Conservation (phyloP, 768 basidiomycete species). For the Pleurotus tuber-regium region DNA sequence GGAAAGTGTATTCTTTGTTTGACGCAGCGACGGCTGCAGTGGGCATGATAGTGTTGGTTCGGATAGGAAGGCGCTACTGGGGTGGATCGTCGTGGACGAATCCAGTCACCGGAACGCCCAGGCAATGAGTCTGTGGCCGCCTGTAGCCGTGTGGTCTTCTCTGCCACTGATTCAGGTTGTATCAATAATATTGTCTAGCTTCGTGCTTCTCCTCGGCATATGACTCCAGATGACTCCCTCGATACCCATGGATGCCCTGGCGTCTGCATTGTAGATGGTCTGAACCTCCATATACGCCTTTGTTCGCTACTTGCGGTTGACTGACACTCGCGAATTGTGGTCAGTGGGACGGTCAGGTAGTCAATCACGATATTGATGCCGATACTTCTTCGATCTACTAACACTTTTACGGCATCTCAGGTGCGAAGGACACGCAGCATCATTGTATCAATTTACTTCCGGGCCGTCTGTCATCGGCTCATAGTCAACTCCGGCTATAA, state of each 20-base stretch:
- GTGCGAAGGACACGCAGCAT: constrained; percentile 10
- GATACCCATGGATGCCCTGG: too few relatives aligned
- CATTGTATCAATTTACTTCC: constrained; percentile 3
- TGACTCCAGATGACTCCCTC: too few relatives aligned
- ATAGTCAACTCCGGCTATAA: constrained; percentile 7
- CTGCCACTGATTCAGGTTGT: constrained; percentile 5
- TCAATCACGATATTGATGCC: neutral
- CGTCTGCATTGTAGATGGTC: too few relatives aligned
- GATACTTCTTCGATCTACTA: constrained; percentile 8
- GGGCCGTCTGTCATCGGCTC: constrained; percentile 11
- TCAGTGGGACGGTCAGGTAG: too few relatives aligned
- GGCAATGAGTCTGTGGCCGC: too few relatives aligned
- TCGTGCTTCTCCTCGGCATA: neutral
- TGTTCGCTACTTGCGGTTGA: too few relatives aligned
- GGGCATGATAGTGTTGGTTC: constrained; percentile 40
- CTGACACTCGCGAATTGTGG: too few relatives aligned
- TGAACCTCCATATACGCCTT: too few relatives aligned
- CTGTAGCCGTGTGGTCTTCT: too few relatives aligned
- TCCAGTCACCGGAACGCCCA: neutral
- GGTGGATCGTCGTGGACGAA: constrained; percentile 35
- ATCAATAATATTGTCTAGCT: neutral
- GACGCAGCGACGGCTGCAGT: constrained; percentile 53
- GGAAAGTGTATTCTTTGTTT: constrained; percentile 63
- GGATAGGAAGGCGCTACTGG: constrained; percentile 52
- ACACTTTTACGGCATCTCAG: constrained; percentile 9